These are phyloP conservation scores for Ophiostoma populinum DNA, from an alignment of 2,329 filamentous ascomycete species.

Conservation along the genomic window DNA sequence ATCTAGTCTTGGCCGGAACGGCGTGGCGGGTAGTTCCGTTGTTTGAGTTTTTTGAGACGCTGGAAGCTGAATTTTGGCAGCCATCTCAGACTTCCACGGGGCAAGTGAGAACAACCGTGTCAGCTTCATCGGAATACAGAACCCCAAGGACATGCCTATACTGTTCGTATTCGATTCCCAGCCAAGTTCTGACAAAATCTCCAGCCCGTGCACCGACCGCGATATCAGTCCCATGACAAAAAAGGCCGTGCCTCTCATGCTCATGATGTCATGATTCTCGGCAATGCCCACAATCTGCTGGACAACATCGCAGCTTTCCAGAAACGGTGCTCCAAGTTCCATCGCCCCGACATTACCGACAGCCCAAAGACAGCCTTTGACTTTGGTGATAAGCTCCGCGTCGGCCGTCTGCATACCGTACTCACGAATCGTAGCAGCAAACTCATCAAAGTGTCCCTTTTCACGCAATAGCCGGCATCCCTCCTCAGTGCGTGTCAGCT, in stretches of 20 bases:
- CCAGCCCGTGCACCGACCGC: conserved; percentile 75
- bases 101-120: conserved; percentile 58
- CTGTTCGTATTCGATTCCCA: conserved; percentile 86
- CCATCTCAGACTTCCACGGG: conserved; percentile 37
- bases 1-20: conserved; percentile 22
- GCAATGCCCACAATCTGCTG: conserved; percentile 77
- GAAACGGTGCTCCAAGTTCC: conserved; percentile 87
- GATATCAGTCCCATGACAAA: conserved; percentile 90
- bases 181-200: conserved; percentile 74
- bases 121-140: conserved; percentile 70
- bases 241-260: conserved; percentile 84
- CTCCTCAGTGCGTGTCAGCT: conserved; percentile 81
- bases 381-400: conserved; percentile 69
- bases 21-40: conserved; percentile 24
- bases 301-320: conserved; percentile 81
- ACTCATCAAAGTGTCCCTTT: conserved; percentile 94
- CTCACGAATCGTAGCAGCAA: conserved; percentile 74
- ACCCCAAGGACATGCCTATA: conserved; percentile 67
- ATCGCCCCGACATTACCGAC: conserved; percentile 97
- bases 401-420: conserved; percentile 76
- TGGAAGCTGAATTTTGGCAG: conserved; percentile 30
- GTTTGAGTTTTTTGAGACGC: conserved; percentile 35
- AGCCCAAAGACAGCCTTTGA: conserved; percentile 94
- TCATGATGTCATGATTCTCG: conserved; percentile 76
- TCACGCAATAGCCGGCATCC: conserved; percentile 78